Evolutionary conservation across 1,284 basidiomycete genomes (phyloP).

Genomic region (Inonotus hispidus): DNA sequence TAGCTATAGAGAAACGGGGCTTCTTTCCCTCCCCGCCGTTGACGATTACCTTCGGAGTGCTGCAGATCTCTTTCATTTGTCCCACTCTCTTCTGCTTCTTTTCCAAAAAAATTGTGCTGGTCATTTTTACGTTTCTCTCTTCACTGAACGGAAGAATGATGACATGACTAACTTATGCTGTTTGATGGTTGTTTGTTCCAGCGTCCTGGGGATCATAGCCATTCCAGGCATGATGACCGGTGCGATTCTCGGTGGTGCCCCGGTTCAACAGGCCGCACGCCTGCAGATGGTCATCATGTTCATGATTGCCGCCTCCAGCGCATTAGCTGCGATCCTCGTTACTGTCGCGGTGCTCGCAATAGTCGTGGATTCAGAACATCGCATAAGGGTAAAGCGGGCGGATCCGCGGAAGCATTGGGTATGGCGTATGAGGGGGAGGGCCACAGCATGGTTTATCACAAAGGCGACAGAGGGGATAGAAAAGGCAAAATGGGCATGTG

Average conservation of each 20-base stretch:
- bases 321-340: slow-evolving; percentile 60
- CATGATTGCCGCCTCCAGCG: slow-evolving; percentile 77
- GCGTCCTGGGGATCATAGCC: slow-evolving; percentile 75
- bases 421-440: slow-evolving; percentile 37
- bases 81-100: neutral
- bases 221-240: slow-evolving; percentile 87
- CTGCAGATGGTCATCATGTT: slow-evolving; percentile 91
- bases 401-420: slow-evolving; percentile 44
- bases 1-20: neutral
- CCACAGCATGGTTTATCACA: neutral
- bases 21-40: neutral
- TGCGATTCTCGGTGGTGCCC: slow-evolving; percentile 79
- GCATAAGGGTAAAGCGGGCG: slow-evolving; percentile 67
- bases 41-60: neutral
- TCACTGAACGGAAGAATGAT: neutral
- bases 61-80: slow-evolving; percentile 1
- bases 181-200: slow-evolving; percentile 25
- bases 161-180: neutral
- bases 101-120: neutral
- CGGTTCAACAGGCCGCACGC: slow-evolving; percentile 77
- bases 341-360: slow-evolving; percentile 55
- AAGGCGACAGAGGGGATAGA: slow-evolving; percentile 13
- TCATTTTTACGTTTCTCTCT: neutral
- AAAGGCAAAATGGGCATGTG: neutral
- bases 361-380: slow-evolving; percentile 63